phyloP scores from a whole-genome alignment of 2,329 filamentous ascomycete genomes.

The Stachybotrys elegans region DNA sequence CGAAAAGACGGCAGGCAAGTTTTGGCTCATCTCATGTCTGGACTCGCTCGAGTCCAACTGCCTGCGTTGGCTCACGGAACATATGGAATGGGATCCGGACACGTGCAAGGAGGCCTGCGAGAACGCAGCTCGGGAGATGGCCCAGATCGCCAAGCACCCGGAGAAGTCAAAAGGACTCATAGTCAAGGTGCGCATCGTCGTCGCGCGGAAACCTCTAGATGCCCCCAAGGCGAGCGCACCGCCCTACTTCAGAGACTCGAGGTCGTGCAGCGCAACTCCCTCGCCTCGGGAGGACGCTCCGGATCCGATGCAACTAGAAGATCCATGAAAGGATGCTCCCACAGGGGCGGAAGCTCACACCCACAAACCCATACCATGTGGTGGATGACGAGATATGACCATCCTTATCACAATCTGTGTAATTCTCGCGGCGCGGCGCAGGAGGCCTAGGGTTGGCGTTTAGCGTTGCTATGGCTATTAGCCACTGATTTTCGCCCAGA shows the following conservation, averaged over 20 bases:
- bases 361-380: no score
- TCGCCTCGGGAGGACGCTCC: no score
- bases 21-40: conserved; percentile 48
- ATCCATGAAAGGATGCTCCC: no score
- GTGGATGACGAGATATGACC: no score
- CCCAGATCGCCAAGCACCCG: conserved; percentile 41
- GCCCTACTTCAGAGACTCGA: not conserved
- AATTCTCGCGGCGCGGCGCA: no score
- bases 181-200: conserved; percentile 42
- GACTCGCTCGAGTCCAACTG: conserved; percentile 45
- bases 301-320: no score
- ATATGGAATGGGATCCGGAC: conserved; percentile 47
- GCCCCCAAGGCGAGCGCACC: conserved; percentile 3
- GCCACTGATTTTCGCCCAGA: no score
- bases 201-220: conserved; percentile 43
- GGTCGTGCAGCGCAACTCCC: not conserved
- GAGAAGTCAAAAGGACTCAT: conserved; percentile 36
- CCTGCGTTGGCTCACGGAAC: conserved; percentile 46
- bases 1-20: conserved; percentile 41
- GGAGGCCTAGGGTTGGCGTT: no score
- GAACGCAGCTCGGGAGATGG: conserved; percentile 42
- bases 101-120: conserved; percentile 43
- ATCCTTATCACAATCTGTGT: no score
- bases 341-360: no score
- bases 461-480: no score